These are phyloP conservation scores for Toxicodendron radicans DNA, from an alignment of 345 rosid genomes.

Conservation along the genomic window DNA sequence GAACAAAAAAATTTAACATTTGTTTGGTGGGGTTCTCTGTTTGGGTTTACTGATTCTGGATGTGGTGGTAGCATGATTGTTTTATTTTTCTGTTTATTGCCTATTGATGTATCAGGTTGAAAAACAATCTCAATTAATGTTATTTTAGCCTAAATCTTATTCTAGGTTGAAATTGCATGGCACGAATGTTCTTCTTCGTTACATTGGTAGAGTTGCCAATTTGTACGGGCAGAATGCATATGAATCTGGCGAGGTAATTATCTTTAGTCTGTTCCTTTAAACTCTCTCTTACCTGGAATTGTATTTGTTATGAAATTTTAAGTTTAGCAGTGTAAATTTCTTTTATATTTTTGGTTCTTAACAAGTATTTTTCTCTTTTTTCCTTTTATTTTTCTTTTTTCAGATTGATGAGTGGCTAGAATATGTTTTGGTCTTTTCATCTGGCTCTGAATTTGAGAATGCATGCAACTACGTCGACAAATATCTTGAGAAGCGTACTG, in stretches of 20 bases:
- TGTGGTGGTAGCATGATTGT: background rate
- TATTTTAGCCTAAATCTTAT: background rate
- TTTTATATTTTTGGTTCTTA: background rate
- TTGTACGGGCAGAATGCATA: slow-evolving; percentile 49
- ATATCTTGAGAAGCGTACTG: slow-evolving; percentile 53
- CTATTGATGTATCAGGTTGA: background rate
- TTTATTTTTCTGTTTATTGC: background rate
- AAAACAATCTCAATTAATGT: background rate
- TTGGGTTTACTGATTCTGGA: background rate
- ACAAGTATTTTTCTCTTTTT: background rate
- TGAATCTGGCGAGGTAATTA: slow-evolving; percentile 62
- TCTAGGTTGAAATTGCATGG: slow-evolving; percentile 61
- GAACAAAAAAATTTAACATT: background rate
- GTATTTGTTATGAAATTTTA: background rate
- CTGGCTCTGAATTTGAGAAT: slow-evolving; percentile 83
- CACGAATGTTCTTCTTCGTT: slow-evolving; percentile 53
- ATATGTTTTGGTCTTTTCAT: slow-evolving; percentile 57
- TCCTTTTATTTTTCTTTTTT: background rate
- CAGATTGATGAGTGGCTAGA: slow-evolving; percentile 92
- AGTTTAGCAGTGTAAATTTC: background rate
- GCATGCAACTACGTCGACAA: slow-evolving; percentile 59
- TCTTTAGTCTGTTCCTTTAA: background rate
- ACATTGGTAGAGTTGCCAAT: slow-evolving; percentile 53
- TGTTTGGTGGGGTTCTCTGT: background rate
- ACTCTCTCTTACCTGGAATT: background rate